Evolutionary conservation across 192 early-diverging fungal genomes (phyloP).

Genomic region (Geranomyces michiganensis): DNA sequence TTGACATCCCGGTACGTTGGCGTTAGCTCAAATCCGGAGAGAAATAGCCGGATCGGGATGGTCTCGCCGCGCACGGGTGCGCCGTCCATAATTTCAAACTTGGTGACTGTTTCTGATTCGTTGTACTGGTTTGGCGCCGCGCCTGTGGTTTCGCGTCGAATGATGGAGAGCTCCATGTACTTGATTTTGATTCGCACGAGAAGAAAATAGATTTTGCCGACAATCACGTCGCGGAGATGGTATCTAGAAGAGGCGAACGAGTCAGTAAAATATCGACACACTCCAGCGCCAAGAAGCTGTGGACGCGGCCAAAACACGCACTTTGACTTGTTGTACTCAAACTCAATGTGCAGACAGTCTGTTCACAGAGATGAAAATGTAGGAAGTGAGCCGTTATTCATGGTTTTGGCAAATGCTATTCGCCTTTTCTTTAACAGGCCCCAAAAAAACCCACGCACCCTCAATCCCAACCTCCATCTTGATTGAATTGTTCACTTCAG

Average conservation of each 20-base stretch:
- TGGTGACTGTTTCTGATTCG: slow-evolving; percentile 98
- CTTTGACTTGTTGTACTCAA: slow-evolving; percentile 99
- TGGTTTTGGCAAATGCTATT: no score
- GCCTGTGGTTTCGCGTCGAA: slow-evolving; percentile 95
- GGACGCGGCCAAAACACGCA: slow-evolving; percentile 52
- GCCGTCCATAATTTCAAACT: slow-evolving; percentile 99
- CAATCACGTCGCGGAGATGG: slow-evolving; percentile 97
- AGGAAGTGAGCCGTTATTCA: no score
- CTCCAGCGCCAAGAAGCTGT: neutral
- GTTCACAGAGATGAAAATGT: no score
- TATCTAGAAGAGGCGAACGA: slow-evolving; percentile 60
- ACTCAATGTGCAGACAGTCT: slow-evolving; percentile 98
- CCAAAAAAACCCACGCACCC: no score
- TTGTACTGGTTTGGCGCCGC: slow-evolving; percentile 97
- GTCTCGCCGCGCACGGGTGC: slow-evolving; percentile 96
- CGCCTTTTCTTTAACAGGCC: no score
- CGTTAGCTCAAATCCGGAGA: slow-evolving; percentile 96
- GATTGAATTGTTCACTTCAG: slow-evolving; percentile 91
- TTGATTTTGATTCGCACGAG: slow-evolving; percentile 99
- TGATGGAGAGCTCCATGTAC: slow-evolving; percentile 99
- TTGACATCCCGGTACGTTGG: slow-evolving; percentile 99
- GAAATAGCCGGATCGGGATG: slow-evolving; percentile 96
- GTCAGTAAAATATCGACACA: neutral
- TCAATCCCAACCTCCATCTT: slow-evolving; percentile 99
- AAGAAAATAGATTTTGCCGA: slow-evolving; percentile 99